phyloP scores from a whole-genome alignment of 768 basidiomycete species.

The Pleurotus citrinopileatus region DNA sequence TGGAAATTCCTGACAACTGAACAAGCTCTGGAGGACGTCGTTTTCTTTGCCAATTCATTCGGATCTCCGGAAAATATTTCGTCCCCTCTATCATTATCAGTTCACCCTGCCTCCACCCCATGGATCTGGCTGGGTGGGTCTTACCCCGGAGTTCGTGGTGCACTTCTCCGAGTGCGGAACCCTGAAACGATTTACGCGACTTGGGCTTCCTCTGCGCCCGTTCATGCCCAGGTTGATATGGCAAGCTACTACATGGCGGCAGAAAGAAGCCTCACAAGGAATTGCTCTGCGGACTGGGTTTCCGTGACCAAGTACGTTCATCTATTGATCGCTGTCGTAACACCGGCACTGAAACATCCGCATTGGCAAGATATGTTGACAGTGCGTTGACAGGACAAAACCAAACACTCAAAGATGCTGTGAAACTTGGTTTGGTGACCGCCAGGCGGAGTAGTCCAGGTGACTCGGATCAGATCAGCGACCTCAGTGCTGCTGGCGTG shows the following conservation, averaged over 20 bases:
- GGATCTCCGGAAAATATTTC: conserved; percentile 12
- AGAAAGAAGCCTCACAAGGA: conserved; percentile 45
- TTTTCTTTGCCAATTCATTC: conserved; percentile 46
- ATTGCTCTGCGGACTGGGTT: conserved; percentile 53
- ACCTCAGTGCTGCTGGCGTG: conserved; percentile 38
- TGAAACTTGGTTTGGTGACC: conserved; percentile 41
- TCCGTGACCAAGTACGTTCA: conserved; percentile 34
- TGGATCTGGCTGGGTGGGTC: conserved; percentile 51
- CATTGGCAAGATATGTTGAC: conserved; percentile 39
- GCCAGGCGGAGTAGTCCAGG: conserved; percentile 41
- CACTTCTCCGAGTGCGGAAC: conserved; percentile 43
- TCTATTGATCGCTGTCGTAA: too few species aligned
- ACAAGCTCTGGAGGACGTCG: conserved; percentile 47
- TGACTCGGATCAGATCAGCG: conserved; percentile 32
- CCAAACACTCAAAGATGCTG: conserved; percentile 28
- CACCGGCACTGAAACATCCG: too few species aligned
- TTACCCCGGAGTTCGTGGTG: conserved; percentile 45
- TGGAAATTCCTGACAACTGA: conserved; percentile 48
- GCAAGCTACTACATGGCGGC: conserved; percentile 47
- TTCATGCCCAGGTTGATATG: conserved; percentile 51
- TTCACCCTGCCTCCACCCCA: conserved; percentile 41
- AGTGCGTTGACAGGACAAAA: conserved; percentile 28
- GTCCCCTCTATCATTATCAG: conserved; percentile 14
- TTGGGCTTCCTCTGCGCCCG: conserved; percentile 50
- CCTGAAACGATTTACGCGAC: conserved; percentile 42